Evolutionary conservation across 305 asterid genomes (phyloP).

Genomic region (Caryopteris hybrid): DNA sequence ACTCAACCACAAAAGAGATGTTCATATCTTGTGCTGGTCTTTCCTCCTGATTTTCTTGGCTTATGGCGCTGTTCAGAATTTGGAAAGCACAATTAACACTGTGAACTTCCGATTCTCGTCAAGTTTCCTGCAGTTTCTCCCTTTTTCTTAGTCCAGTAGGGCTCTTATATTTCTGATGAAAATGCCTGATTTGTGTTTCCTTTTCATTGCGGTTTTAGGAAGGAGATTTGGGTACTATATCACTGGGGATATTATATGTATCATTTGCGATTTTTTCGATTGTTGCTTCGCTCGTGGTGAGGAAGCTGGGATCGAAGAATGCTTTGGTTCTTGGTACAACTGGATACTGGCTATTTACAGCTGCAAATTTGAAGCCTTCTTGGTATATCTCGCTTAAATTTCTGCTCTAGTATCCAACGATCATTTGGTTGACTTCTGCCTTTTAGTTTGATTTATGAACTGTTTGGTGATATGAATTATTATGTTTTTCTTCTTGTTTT

Average conservation of each 20-base stretch:
- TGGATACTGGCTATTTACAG: constrained; percentile 85
- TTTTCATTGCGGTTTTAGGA: constrained; percentile 38
- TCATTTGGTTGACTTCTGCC: constrained; percentile 21
- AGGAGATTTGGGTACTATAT: constrained; percentile 82
- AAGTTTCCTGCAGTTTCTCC: neutral
- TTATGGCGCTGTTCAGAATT: constrained; percentile 93
- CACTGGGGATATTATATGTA: constrained; percentile 79
- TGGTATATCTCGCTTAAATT: constrained; percentile 43
- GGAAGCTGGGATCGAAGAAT: constrained; percentile 73
- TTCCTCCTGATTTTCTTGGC: constrained; percentile 86
- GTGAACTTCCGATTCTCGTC: constrained; percentile 27
- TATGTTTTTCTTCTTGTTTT: neutral
- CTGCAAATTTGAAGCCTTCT: constrained; percentile 84
- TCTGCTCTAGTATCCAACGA: neutral
- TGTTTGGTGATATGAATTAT: neutral
- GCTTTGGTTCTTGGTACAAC: constrained; percentile 79
- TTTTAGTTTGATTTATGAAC: neutral
- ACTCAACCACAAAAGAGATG: constrained; percentile 62
- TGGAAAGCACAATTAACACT: constrained; percentile 86
- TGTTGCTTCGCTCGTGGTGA: constrained; percentile 75
- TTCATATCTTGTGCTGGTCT: constrained; percentile 68
- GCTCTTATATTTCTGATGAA: neutral
- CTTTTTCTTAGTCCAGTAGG: neutral
- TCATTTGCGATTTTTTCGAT: constrained; percentile 74
- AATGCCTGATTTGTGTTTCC: neutral